These are phyloP conservation scores for Euphrasia confusa DNA, from an alignment of 257 asterid genomes.

Conservation along the genomic window DNA sequence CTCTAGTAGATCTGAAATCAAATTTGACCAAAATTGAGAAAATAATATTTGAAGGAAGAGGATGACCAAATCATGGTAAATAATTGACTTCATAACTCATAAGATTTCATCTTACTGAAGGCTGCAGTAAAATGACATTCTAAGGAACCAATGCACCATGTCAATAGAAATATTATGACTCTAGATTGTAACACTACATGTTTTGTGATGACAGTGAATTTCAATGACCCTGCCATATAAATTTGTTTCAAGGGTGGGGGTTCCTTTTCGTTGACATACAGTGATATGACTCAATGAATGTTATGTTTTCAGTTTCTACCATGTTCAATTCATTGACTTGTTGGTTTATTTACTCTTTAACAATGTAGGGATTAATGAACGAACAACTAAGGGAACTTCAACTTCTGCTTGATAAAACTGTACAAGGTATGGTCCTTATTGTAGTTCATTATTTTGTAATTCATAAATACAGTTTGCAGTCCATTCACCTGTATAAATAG, in stretches of 20 bases:
- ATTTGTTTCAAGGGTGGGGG: slow-evolving; percentile 10
- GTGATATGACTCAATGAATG: slow-evolving; percentile 10
- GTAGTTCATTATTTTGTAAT: slow-evolving; percentile 9
- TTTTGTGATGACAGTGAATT: slow-evolving; percentile 17
- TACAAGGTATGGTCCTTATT: slow-evolving; percentile 61
- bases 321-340: slow-evolving; percentile 17
- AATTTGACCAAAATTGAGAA: not conserved
- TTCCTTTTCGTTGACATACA: not conserved
- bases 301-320: slow-evolving; percentile 1
- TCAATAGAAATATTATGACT: slow-evolving; percentile 11
- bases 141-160: not conserved
- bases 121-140: not conserved
- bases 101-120: not conserved
- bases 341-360: slow-evolving; percentile 14
- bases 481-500: not conserved
- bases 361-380: slow-evolving; percentile 58
- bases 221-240: not conserved
- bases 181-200: not conserved
- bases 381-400: slow-evolving; percentile 54
- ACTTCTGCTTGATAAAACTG: slow-evolving; percentile 72
- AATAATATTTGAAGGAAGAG: not conserved
- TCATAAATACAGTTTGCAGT: slow-evolving; percentile 8
- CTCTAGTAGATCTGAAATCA: not conserved
- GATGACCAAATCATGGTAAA: slow-evolving; percentile 12
- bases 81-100: not conserved